These are phyloP conservation scores for Eucalyptus fibrosa DNA, from an alignment of 345 rosid genomes.

Conservation along the genomic window DNA sequence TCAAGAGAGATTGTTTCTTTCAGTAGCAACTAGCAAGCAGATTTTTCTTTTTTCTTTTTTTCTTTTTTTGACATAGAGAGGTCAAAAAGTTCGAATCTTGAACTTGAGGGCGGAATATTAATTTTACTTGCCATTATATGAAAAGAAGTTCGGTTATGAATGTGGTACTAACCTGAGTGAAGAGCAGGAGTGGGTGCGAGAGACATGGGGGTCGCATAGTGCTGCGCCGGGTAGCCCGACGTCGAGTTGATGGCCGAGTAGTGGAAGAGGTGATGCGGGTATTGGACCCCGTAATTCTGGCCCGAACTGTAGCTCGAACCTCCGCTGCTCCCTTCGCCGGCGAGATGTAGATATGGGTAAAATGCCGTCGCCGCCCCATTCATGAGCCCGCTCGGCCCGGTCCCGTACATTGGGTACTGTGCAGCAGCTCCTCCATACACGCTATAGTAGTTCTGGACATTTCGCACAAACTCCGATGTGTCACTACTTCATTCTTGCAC, in stretches of 20 bases:
- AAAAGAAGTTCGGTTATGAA: not conserved
- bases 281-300: constrained; percentile 55
- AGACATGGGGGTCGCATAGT: constrained; percentile 67
- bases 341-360: constrained; percentile 78
- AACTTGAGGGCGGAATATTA: not conserved
- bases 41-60: no score
- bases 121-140: not conserved
- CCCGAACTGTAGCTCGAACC: constrained; percentile 41
- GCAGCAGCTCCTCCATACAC: constrained; percentile 70
- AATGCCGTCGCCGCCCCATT: constrained; percentile 43
- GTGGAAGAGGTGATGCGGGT: constrained; percentile 69
- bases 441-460: constrained; percentile 69
- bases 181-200: constrained; percentile 71
- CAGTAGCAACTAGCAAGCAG: not conserved
- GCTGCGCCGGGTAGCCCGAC: constrained; percentile 46
- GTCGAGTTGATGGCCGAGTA: constrained; percentile 51
- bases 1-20: not conserved
- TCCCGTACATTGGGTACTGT: constrained; percentile 73
- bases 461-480: not conserved
- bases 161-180: constrained; percentile 46
- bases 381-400: constrained; percentile 48
- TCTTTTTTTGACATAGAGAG: not conserved
- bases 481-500: not conserved
- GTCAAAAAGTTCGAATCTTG: not conserved
- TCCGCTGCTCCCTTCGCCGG: constrained; percentile 53